Evolutionary conservation across 129 eudicot species (phyloP).

Genomic region (Tanacetum coccineum): DNA sequence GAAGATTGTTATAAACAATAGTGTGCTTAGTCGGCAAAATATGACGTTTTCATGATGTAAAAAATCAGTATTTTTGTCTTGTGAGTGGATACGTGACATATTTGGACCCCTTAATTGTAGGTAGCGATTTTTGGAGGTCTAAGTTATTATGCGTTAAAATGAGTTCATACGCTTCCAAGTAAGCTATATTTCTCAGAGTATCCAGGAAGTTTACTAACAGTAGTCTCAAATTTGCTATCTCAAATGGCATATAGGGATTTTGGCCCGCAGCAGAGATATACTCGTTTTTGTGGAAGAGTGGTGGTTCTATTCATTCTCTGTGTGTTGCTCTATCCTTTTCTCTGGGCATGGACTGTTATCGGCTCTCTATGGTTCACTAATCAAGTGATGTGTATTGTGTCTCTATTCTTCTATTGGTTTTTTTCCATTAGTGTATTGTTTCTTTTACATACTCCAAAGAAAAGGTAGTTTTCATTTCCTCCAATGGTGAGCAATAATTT

Average conservation of each 20-base stretch:
- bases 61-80: too few species aligned
- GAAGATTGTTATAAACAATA: too few species aligned
- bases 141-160: neutral
- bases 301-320: conserved; percentile 63
- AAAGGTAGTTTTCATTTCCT: too few species aligned
- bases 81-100: neutral
- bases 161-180: neutral
- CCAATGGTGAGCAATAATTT: too few species aligned
- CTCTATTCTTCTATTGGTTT: conserved; percentile 12
- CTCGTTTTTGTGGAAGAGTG: conserved; percentile 83
- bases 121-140: neutral
- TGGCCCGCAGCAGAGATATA: conserved; percentile 87
- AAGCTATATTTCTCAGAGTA: neutral
- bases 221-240: neutral
- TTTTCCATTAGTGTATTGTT: too few species aligned
- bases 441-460: too few species aligned
- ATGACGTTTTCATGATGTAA: too few species aligned
- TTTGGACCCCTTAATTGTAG: too few species aligned
- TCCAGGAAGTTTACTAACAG: neutral
- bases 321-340: conserved; percentile 73
- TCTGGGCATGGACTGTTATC: conserved; percentile 80
- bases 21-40: too few species aligned
- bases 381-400: conserved; percentile 69
- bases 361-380: conserved; percentile 79
- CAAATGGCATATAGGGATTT: conserved; percentile 49